Percentiles rank a stretch among this genome's conserved stretches.
These are phyloP conservation scores for Limnanthes douglasii DNA, from an alignment of 345 rosid genomes.

Conservation along the genomic window DNA sequence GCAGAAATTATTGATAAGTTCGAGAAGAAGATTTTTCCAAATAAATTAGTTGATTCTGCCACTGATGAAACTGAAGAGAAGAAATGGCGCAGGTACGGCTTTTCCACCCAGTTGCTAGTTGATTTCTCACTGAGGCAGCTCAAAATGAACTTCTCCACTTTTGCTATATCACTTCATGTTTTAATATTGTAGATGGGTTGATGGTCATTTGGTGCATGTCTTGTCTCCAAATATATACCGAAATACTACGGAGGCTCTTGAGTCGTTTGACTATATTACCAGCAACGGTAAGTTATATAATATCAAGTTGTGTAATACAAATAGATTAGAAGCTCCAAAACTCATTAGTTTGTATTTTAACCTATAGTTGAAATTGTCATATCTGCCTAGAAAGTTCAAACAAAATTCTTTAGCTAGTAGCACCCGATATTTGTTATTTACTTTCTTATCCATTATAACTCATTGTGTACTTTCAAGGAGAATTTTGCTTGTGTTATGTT, in stretches of 20 bases:
- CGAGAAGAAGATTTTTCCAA: slow-evolving; percentile 23
- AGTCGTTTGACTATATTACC: slow-evolving; percentile 61
- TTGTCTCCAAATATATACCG: slow-evolving; percentile 64
- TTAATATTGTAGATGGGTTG: slow-evolving; percentile 44
- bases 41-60: slow-evolving; percentile 5
- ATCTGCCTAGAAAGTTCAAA: no score
- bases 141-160: not conserved
- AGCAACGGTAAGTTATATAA: slow-evolving; percentile 43
- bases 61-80: slow-evolving; percentile 30
- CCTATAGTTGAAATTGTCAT: no score
- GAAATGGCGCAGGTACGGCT: slow-evolving; percentile 40
- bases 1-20: slow-evolving; percentile 39
- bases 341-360: no score
- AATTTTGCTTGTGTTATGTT: no score
- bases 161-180: slow-evolving; percentile 2
- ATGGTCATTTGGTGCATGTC: slow-evolving; percentile 58
- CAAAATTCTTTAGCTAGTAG: no score
- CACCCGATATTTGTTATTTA: no score
- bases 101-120: not conserved
- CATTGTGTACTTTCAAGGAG: no score
- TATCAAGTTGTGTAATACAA: no score
- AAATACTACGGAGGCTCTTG: slow-evolving; percentile 46
- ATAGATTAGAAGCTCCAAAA: no score
- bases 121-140: no score
- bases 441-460: not conserved